Evolutionary conservation across 345 rosid species (phyloP), one percentile per base, ranked within the genome.

Genomic region (Draba incana): DNA sequence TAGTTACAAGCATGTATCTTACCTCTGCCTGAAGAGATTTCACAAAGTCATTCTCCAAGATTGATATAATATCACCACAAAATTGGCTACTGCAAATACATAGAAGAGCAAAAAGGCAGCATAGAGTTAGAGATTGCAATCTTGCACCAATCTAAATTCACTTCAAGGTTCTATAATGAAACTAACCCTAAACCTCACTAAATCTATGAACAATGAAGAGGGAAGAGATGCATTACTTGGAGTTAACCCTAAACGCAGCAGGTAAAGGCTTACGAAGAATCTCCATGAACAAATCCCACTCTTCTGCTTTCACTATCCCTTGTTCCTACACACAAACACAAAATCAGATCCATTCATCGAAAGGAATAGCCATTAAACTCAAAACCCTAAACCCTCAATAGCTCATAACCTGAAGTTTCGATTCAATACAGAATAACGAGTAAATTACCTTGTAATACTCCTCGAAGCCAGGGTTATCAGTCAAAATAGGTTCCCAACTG

Each of bases 161-260:
- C 12, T 10, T 33, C 0, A 62, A 14, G 30, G 37, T 30, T 60
- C 28, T 14, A 68, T 44, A 61, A 44, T 38, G 56, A 2, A 66
- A 33, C 25, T 49, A 68, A 31, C 48, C 41, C 52, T 52, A 58
- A 56, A 63, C 52, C 48, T 62, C 33, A 62, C 1, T 27, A 58
- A 46, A 4, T 12, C 57, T 35, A 70, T 13, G 15, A 27, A 59
- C 43, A 50, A 8, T 9, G 33, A 41, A 69, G 27, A 62, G 27
- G n/a, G 13, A 42, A 5, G 8, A 59, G 9, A 3, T 11, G 15
- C 12, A 41, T 65, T 42, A 85, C 98, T 87, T 87, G 16, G 96
- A 84, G 71, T 92, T 92, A 47, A 92, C 90, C 75, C 98, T 81
- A 80, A 92, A 92, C 57, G 96, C 95, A 59, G 96, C 83, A 5